These are phyloP conservation scores for Ramaria rubella DNA, from an alignment of 768 basidiomycete genomes.

Conservation along the genomic window DNA sequence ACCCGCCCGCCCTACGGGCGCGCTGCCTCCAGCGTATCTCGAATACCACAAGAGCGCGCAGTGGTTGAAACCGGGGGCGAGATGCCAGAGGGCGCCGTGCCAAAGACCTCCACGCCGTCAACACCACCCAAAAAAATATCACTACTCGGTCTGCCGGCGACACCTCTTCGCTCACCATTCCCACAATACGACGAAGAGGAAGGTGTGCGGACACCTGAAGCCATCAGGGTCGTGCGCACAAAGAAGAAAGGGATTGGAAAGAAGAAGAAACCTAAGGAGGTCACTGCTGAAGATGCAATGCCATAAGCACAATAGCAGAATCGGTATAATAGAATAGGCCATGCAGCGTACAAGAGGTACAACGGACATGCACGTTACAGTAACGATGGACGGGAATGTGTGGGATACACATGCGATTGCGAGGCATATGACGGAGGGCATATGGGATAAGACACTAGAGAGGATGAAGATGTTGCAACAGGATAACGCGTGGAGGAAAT, in stretches of 20 bases:
- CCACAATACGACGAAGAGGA: conserved; percentile 50
- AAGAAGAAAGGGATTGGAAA: conserved; percentile 53
- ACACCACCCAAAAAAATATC: conserved; percentile 18
- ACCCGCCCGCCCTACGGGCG: too few relatives aligned
- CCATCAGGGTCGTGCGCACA: conserved; percentile 67
- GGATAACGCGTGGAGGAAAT: background rate
- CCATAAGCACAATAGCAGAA: background rate
- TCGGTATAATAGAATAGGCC: conserved; percentile 3
- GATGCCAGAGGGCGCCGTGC: conserved; percentile 62
- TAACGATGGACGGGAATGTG: background rate
- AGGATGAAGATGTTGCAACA: background rate
- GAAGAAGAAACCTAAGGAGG: conserved; percentile 61
- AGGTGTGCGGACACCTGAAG: conserved; percentile 51
- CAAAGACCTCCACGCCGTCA: conserved; percentile 5
- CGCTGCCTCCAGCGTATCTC: conserved; percentile 17
- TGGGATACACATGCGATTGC: conserved; percentile 5
- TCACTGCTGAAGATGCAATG: background rate
- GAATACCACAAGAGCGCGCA: conserved; percentile 41
- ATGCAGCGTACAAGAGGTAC: background rate
- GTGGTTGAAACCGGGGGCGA: conserved; percentile 75
- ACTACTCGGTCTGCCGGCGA: conserved; percentile 16
- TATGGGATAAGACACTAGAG: background rate
- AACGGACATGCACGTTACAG: background rate
- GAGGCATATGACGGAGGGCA: background rate
- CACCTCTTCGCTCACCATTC: conserved; percentile 33